Evolutionary conservation across 805 yeast species (phyloP).

Genomic region (Candida andamanensis): DNA sequence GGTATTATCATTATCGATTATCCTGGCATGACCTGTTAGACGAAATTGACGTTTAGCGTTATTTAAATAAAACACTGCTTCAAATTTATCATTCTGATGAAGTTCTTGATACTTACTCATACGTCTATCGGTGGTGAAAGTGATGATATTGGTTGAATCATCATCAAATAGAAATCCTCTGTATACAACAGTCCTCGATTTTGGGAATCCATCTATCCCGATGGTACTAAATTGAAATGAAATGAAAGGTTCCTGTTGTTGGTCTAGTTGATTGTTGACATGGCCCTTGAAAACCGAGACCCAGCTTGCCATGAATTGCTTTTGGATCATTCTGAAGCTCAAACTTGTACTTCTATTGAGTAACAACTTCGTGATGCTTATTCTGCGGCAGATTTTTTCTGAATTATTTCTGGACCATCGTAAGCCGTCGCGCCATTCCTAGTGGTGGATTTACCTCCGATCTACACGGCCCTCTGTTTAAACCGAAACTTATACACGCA

Average conservation of each 20-base stretch:
- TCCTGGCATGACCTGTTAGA: slow-evolving; percentile 59
- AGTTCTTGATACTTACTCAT: slow-evolving; percentile 57
- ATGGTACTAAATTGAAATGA: slow-evolving; percentile 68
- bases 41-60: slow-evolving; percentile 63
- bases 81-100: slow-evolving; percentile 50
- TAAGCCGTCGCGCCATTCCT: too few species aligned
- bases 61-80: slow-evolving; percentile 72
- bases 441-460: too few species aligned
- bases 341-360: background rate
- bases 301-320: slow-evolving; percentile 62
- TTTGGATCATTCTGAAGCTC: slow-evolving; percentile 18
- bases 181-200: slow-evolving; percentile 62
- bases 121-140: slow-evolving; percentile 69
- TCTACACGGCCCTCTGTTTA: too few species aligned
- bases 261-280: slow-evolving; percentile 11
- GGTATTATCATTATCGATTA: slow-evolving; percentile 26
- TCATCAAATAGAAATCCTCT: slow-evolving; percentile 76
- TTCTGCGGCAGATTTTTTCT: too few species aligned
- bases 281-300: slow-evolving; percentile 50
- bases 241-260: slow-evolving; percentile 41
- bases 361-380: background rate
- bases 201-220: slow-evolving; percentile 50
- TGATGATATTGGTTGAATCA: slow-evolving; percentile 57
- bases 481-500: too few species aligned
- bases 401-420: too few species aligned